phyloP scores from a whole-genome alignment of 2,329 filamentous ascomycete genomes.

The Mariannaea elegans region DNA sequence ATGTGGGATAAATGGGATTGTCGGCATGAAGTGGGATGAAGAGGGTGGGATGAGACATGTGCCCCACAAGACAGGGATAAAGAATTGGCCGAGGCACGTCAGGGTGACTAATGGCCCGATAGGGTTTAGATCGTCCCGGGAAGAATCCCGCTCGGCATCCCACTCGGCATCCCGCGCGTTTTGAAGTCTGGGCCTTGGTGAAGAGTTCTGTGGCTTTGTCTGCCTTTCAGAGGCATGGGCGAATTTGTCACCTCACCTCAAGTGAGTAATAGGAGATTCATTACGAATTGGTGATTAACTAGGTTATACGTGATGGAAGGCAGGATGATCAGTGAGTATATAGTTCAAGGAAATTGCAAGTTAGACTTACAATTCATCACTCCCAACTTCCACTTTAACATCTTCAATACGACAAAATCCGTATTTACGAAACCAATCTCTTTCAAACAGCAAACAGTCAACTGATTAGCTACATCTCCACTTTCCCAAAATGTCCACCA shows the following conservation, averaged over 20 bases:
- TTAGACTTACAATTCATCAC: not conserved
- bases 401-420: not conserved
- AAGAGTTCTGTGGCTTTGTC: not conserved
- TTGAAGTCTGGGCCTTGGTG: not conserved
- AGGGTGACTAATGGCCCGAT: constrained; percentile 16
- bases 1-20: constrained; percentile 33
- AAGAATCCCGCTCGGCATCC: constrained; percentile 27
- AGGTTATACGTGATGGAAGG: not conserved
- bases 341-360: not conserved
- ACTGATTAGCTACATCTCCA: not conserved
- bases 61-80: not conserved
- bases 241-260: constrained; percentile 8
- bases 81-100: not conserved
- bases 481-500: constrained; percentile 38
- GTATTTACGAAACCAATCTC: not conserved
- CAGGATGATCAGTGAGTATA: not conserved
- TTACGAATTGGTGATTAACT: no score
- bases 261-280: no score
- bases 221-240: not conserved
- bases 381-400: not conserved
- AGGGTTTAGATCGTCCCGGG: constrained; percentile 13
- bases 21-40: constrained; percentile 30
- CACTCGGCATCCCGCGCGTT: constrained; percentile 29
- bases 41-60: constrained; percentile 3
- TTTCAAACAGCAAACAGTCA: no score